phyloP scores from a whole-genome alignment of 192 early-diverging fungal species.

The Thamnidium elegans region DNA sequence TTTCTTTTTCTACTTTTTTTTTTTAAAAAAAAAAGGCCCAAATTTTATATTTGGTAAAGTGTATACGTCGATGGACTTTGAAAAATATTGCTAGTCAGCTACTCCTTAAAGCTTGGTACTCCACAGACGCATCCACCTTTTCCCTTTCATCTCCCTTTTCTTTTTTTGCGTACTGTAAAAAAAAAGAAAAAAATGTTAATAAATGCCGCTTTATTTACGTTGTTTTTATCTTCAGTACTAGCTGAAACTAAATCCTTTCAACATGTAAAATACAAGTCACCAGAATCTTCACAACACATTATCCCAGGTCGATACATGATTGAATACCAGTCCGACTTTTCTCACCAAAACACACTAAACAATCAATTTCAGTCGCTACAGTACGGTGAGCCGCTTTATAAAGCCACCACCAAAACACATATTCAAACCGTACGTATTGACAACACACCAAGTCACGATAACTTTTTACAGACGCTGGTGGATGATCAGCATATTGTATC shows the following conservation, averaged over 20 bases:
- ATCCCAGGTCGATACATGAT: constrained; percentile 8
- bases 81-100: too few relatives aligned
- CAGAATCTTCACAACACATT: not conserved
- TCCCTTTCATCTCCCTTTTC: not conserved
- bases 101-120: too few relatives aligned
- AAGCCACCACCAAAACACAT: not conserved
- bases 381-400: not conserved
- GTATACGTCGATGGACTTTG: too few relatives aligned
- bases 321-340: not conserved
- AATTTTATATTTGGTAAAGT: too few relatives aligned
- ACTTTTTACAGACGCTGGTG: constrained; percentile 1
- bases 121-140: not conserved
- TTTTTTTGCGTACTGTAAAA: not conserved
- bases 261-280: constrained; percentile 12
- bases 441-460: constrained; percentile 1
- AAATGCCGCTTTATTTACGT: not conserved
- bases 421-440: too few relatives aligned
- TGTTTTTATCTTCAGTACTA: not conserved
- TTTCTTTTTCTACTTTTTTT: too few relatives aligned
- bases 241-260: not conserved
- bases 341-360: not conserved
- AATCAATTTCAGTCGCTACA: too few relatives aligned
- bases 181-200: not conserved
- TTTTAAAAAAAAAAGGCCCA: too few relatives aligned
- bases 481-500: constrained; percentile 15